Evolutionary conservation across 768 basidiomycete genomes (phyloP).

Genomic region (Collybiopsis luxurians): DNA sequence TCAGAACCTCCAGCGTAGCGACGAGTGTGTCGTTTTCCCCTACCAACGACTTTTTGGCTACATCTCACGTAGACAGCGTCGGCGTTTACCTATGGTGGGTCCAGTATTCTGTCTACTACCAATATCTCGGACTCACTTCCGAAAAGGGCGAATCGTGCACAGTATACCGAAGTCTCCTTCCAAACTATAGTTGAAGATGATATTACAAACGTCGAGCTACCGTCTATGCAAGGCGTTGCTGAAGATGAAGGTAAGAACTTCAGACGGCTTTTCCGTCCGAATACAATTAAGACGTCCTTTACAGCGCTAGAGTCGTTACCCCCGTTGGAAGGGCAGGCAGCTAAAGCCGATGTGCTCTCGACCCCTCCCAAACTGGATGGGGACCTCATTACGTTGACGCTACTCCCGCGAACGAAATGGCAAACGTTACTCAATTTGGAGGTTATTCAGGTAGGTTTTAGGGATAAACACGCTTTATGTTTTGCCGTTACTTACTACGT

Average conservation of each 20-base stretch:
- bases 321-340: constrained; percentile 58
- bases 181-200: constrained; percentile 77
- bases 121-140: constrained; percentile 8
- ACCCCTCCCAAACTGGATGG: constrained; percentile 88
- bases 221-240: constrained; percentile 77
- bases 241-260: constrained; percentile 71
- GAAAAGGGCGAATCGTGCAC: constrained; percentile 89
- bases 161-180: constrained; percentile 84
- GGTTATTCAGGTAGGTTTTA: constrained; percentile 72
- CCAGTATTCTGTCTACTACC: neutral
- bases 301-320: constrained; percentile 72
- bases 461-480: neutral
- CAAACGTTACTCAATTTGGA: constrained; percentile 96
- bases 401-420: constrained; percentile 92
- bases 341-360: constrained; percentile 66
- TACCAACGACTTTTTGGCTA: constrained; percentile 93
- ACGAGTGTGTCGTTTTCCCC: constrained; percentile 93
- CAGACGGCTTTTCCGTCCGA: neutral
- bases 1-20: constrained; percentile 83
- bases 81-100: constrained; percentile 89
- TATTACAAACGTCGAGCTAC: constrained; percentile 65
- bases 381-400: constrained; percentile 89
- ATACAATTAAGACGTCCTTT: neutral
- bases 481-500: neutral
- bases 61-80: constrained; percentile 90